Percentiles rank a stretch among this genome's conserved stretches.
Evolutionary conservation across 1,284 basidiomycete genomes (phyloP).

Genomic region (Wallemia hederae): DNA sequence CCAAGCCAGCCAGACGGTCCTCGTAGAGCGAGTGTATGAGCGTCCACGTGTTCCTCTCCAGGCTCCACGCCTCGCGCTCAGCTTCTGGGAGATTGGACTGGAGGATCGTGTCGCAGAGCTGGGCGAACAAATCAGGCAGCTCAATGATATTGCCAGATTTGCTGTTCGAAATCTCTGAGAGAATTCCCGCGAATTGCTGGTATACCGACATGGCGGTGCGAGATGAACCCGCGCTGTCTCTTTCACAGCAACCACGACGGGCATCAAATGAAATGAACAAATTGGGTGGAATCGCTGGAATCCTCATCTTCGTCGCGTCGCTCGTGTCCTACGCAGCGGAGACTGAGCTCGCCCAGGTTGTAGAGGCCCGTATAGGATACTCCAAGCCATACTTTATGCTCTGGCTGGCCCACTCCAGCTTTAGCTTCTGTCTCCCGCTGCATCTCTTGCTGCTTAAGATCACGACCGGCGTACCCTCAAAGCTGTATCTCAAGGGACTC

Average conservation of each 20-base stretch:
- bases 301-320: slow-evolving; percentile 6
- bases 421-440: slow-evolving; percentile 35
- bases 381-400: slow-evolving; percentile 48
- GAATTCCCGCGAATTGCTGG: not conserved
- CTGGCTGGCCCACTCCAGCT: slow-evolving; percentile 42
- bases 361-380: slow-evolving; percentile 22
- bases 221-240: not conserved
- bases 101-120: slow-evolving; percentile 9
- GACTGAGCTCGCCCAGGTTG: slow-evolving; percentile 9
- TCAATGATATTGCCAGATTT: not conserved
- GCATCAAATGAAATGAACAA: not conserved
- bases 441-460: slow-evolving; percentile 32
- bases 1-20: slow-evolving; percentile 23
- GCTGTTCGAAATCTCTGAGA: not conserved
- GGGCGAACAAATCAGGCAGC: slow-evolving; percentile 5
- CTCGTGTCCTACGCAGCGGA: slow-evolving; percentile 11
- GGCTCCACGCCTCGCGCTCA: slow-evolving; percentile 29
- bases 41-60: slow-evolving; percentile 56
- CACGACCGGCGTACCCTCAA: slow-evolving; percentile 22
- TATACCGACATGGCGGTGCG: not conserved
- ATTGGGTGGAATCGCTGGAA: not conserved
- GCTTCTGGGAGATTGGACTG: slow-evolving; percentile 16
- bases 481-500: slow-evolving; percentile 24
- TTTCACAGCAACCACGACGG: not conserved
- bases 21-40: slow-evolving; percentile 33